A percentile compares a stretch with the other conserved stretches of the same genome.
Evolutionary conservation across 225 moss, liverwort and hornwort genomes (phyloP).

Genomic region (Rhytidiadelphus loreus): DNA sequence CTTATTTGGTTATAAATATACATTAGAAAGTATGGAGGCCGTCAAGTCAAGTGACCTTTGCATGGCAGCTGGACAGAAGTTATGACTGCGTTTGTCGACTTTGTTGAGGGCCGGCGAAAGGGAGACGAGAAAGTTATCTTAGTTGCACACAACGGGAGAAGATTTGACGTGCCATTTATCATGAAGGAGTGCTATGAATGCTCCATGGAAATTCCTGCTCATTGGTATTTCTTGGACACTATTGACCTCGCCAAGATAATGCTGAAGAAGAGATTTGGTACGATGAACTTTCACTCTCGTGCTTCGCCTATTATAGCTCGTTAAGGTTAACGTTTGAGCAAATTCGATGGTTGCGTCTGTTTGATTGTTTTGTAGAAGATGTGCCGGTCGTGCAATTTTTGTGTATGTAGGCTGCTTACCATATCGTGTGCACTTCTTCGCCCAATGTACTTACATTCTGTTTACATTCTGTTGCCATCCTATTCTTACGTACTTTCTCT

Average conservation of each 20-base stretch:
- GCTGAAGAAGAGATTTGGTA: slow-evolving; percentile 54
- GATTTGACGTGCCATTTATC: slow-evolving; percentile 94
- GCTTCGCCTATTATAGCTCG: neutral
- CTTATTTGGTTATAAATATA: neutral
- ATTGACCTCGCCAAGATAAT: slow-evolving; percentile 49
- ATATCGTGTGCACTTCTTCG: neutral
- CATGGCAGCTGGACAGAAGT: slow-evolving; percentile 79
- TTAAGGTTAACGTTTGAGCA: neutral
- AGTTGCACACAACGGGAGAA: slow-evolving; percentile 89
- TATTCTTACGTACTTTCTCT: neutral
- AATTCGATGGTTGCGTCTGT: neutral
- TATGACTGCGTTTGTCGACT: slow-evolving; percentile 68
- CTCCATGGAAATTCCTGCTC: slow-evolving; percentile 58
- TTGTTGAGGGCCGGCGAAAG: slow-evolving; percentile 77
- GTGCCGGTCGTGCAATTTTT: neutral
- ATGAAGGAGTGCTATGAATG: slow-evolving; percentile 71
- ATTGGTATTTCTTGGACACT: slow-evolving; percentile 91
- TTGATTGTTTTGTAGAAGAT: neutral
- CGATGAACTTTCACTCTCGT: neutral
- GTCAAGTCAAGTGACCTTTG: neutral
- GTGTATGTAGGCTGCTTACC: neutral
- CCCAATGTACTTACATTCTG: neutral
- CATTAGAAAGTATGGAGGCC: neutral
- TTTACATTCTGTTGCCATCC: neutral
- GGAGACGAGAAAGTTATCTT: slow-evolving; percentile 60